Conservation (phyloP, 768 basidiomycete genomes). For the Auriculariales sp. region DNA sequence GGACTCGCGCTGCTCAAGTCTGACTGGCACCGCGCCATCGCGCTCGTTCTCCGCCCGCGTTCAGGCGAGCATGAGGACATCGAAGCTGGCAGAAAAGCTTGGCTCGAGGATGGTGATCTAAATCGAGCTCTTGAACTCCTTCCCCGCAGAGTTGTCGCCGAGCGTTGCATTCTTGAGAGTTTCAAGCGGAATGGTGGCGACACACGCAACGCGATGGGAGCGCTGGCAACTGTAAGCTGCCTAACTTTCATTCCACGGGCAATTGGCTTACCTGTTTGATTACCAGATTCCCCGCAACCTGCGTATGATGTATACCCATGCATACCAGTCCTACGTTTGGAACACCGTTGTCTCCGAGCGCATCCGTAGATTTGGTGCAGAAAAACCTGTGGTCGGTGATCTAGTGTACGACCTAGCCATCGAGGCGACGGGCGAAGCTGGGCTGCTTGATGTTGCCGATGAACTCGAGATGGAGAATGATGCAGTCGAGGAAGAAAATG, state of each 20-base stretch:
- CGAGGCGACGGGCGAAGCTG: conserved; percentile 13
- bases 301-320: conserved; percentile 94
- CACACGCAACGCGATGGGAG: conserved; percentile 73
- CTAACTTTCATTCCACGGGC: not conserved
- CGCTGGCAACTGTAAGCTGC: conserved; percentile 55
- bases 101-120: conserved; percentile 71
- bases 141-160: conserved; percentile 86
- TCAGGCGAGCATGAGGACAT: conserved; percentile 90
- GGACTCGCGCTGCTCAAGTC: conserved; percentile 80
- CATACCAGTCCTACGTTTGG: conserved; percentile 98
- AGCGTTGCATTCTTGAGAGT: conserved; percentile 82
- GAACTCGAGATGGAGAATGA: conserved; percentile 8
- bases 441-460: not conserved
- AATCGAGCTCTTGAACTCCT: conserved; percentile 72
- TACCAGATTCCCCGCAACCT: conserved; percentile 85
- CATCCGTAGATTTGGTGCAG: conserved; percentile 59
- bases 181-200: conserved; percentile 70
- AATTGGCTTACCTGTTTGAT: not conserved
- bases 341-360: conserved; percentile 94
- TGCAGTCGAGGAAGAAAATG: conserved; percentile 16
- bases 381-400: conserved; percentile 72
- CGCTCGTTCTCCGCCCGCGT: conserved; percentile 65
- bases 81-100: conserved; percentile 68
- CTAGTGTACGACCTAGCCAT: conserved; percentile 49
- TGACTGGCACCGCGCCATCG: conserved; percentile 80